phyloP scores from a whole-genome alignment of 495 filamentous ascomycete species.

The Lasiosphaeriaceae sp. region DNA sequence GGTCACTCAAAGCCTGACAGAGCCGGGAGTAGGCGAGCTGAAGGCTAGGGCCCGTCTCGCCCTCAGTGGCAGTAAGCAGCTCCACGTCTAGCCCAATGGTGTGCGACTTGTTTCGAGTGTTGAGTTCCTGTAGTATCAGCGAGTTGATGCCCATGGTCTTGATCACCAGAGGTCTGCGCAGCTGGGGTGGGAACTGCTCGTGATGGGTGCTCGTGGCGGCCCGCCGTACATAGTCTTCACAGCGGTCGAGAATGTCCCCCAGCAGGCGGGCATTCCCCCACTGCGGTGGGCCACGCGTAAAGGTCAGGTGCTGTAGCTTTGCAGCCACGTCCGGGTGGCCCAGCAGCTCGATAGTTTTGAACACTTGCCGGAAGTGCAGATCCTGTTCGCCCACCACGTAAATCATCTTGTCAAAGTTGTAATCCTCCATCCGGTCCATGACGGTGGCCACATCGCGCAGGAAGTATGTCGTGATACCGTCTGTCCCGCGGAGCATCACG shows the following conservation, averaged over 20 bases:
- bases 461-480: conserved; percentile 61
- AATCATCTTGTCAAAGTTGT: conserved; percentile 67
- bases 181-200: neutral
- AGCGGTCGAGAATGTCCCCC: conserved; percentile 53
- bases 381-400: conserved; percentile 62
- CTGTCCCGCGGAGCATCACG: conserved; percentile 54
- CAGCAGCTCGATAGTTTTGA: conserved; percentile 60
- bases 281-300: conserved; percentile 33
- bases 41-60: conserved; percentile 65
- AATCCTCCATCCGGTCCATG: conserved; percentile 56
- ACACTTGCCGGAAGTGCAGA: conserved; percentile 59
- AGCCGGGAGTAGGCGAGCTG: conserved; percentile 68
- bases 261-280: neutral
- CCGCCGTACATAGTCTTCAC: conserved; percentile 27
- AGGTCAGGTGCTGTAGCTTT: conserved; percentile 59
- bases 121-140: conserved; percentile 60
- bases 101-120: conserved; percentile 62
- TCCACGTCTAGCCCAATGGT: conserved; percentile 62
- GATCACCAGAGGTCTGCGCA: conserved; percentile 20
- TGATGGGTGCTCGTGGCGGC: neutral
- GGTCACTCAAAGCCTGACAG: conserved; percentile 46
- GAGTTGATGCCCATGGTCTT: conserved; percentile 57
- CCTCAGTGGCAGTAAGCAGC: conserved; percentile 65
- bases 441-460: conserved; percentile 64
- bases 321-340: conserved; percentile 54